phyloP scores from a whole-genome alignment of 1,284 basidiomycete genomes.

The Sutorius eximius region DNA sequence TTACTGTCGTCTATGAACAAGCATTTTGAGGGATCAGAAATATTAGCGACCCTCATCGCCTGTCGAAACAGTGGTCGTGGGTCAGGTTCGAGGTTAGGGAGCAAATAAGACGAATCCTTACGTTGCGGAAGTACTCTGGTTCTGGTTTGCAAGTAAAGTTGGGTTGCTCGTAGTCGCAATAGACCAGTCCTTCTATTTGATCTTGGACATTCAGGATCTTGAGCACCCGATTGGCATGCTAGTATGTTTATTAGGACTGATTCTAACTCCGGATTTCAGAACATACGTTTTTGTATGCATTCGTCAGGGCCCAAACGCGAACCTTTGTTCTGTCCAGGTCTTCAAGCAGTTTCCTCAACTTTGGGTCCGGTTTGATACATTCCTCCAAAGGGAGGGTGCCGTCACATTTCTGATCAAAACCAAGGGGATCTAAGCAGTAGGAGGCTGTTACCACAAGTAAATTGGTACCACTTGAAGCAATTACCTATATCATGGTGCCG shows the following conservation, averaged over 20 bases:
- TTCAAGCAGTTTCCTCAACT: slow-evolving; percentile 65
- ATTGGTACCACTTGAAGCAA: slow-evolving; percentile 3
- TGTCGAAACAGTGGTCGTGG: slow-evolving; percentile 27
- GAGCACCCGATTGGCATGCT: slow-evolving; percentile 84
- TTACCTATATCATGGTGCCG: slow-evolving; percentile 78
- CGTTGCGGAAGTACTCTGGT: slow-evolving; percentile 63
- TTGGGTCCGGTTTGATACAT: slow-evolving; percentile 69
- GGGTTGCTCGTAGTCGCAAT: slow-evolving; percentile 73
- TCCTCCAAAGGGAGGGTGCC: slow-evolving; percentile 81
- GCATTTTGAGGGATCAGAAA: slow-evolving; percentile 64
- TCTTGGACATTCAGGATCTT: slow-evolving; percentile 73
- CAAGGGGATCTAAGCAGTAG: slow-evolving; percentile 65
- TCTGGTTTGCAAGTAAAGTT: slow-evolving; percentile 87
- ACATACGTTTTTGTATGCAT: slow-evolving; percentile 73
- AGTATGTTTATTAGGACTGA: slow-evolving; percentile 9
- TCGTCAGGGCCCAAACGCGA: slow-evolving; percentile 82
- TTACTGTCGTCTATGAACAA: slow-evolving; percentile 77
- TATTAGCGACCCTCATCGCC: slow-evolving; percentile 62
- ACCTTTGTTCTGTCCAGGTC: slow-evolving; percentile 79
- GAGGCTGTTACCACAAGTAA: neutral
- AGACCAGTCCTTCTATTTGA: slow-evolving; percentile 78
- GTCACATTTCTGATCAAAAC: slow-evolving; percentile 86
- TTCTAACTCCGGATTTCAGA: neutral
- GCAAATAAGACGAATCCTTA: slow-evolving; percentile 26
- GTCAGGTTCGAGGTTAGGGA: slow-evolving; percentile 4